Evolutionary conservation across 2,329 filamentous ascomycete genomes (phyloP).

Genomic region (Aspergillus japonicus): DNA sequence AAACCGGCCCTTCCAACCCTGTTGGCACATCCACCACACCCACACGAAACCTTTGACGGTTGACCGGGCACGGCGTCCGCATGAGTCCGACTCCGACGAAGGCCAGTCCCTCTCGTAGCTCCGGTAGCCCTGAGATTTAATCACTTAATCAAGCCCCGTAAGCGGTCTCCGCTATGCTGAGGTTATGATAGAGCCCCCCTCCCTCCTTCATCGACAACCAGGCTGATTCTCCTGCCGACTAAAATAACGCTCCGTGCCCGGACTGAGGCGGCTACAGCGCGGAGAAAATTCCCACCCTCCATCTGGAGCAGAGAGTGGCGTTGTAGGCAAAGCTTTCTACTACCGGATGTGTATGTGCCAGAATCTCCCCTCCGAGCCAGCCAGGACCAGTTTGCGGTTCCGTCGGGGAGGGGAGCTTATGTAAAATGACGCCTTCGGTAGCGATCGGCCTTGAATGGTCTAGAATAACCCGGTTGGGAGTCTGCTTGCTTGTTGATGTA

Average conservation of each 20-base stretch:
- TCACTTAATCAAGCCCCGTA: too few species aligned
- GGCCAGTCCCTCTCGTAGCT: background rate
- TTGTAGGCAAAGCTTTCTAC: too few species aligned
- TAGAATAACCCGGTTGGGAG: background rate
- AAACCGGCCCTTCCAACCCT: background rate
- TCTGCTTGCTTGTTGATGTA: background rate
- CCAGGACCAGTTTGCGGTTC: background rate
- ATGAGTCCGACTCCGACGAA: background rate
- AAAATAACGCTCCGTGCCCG: too few species aligned
- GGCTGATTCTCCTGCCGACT: background rate
- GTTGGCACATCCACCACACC: background rate
- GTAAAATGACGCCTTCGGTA: background rate
- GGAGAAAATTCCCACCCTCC: slow-evolving; percentile 9
- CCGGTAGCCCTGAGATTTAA: too few species aligned
- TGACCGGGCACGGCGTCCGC: background rate
- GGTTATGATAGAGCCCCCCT: background rate
- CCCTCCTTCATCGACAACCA: background rate
- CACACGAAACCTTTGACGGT: background rate
- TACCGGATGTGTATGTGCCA: background rate
- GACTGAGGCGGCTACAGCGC: slow-evolving; percentile 13
- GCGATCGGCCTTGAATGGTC: background rate
- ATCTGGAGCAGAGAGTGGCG: background rate
- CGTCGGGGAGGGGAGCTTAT: background rate
- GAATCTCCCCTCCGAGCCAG: background rate
- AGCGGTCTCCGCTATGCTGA: too few species aligned